phyloP scores from a whole-genome alignment of 2,329 filamentous ascomycete genomes.

The Xylariales sp. region DNA sequence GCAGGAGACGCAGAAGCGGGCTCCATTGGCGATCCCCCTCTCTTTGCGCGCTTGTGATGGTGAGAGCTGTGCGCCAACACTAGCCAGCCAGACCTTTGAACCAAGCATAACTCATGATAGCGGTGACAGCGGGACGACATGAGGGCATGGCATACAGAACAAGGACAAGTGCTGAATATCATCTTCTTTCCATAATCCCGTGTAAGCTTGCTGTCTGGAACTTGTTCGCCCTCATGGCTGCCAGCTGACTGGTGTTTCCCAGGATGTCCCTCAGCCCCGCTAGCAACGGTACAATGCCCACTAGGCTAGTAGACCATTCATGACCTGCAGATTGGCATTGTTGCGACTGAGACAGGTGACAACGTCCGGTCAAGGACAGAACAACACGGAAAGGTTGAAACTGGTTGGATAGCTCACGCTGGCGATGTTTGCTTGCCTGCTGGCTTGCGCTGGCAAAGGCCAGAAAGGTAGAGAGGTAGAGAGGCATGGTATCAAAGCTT shows the following conservation, averaged over 20 bases:
- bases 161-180: too few relatives aligned
- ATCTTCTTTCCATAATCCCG: too few relatives aligned
- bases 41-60: conserved; percentile 1
- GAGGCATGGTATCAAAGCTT: too few relatives aligned
- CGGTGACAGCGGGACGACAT: too few relatives aligned
- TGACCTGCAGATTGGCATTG: conserved; percentile 2
- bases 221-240: too few relatives aligned
- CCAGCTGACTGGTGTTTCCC: conserved; percentile 3
- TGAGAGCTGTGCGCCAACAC: too few relatives aligned
- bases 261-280: conserved; percentile 6
- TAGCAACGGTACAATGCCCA: neutral
- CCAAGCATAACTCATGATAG: too few relatives aligned
- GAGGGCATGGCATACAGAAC: too few relatives aligned
- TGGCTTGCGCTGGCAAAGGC: conserved; percentile 1
- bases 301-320: neutral
- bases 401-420: neutral
- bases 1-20: conserved; percentile 9
- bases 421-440: neutral
- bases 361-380: neutral
- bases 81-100: too few relatives aligned
- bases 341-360: neutral
- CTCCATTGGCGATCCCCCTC: conserved; percentile 8
- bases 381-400: too few relatives aligned
- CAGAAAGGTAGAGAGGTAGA: conserved; percentile 8
- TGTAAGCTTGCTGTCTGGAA: too few relatives aligned